Evolutionary conservation across 208 protist genomes (phyloP), one percentile per base, ranked within the genome.

Genomic region (Crithidia mellificae): DNA sequence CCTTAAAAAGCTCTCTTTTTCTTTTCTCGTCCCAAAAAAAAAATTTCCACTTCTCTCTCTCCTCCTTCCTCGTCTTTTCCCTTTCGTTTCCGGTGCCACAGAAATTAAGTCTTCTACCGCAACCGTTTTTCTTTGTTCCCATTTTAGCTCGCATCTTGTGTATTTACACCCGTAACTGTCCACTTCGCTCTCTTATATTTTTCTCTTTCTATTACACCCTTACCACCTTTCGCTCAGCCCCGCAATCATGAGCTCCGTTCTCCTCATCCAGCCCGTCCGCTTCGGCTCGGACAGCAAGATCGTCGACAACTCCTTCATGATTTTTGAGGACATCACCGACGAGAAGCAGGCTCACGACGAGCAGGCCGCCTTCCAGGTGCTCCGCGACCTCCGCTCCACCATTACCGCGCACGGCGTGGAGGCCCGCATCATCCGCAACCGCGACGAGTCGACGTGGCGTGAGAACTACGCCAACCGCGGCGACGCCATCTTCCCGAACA

Each of bases 401-500:
- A 68, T 81, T 61, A 62, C 43, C 25, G 68, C 11, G 32, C 59
- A 74, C 52, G 77, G 77, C 51, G 63, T 81, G 1, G 25, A 74
- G 22, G 62, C 73, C 15, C 57, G 64, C 59, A 62, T 77, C 38
- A 63, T 87, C 36, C 44, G 57, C 58, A 75, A 77, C 68, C 49
- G 61, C 30, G 54, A 74, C 30, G 82, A 87, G 66, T 49, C 74
- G 19, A 63, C 25, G 27, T 68, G 58, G 47, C 43, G 61, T 8
- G 53, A 56, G 44, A 32, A 49, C 11, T 94, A 85, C 73, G 77
- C 77, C 24, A 32, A 52, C 22, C 86, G 88, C 63, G 67, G 68
- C 29, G 81, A 89, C 19, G 69, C 77, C 47, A 75, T 92, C 57
- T 90, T 90, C 69, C 68, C 83, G 27, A 80, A 77, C 72, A 82